phyloP scores from a whole-genome alignment of 164 flowering plant species.

The Brasenia schreberi region DNA sequence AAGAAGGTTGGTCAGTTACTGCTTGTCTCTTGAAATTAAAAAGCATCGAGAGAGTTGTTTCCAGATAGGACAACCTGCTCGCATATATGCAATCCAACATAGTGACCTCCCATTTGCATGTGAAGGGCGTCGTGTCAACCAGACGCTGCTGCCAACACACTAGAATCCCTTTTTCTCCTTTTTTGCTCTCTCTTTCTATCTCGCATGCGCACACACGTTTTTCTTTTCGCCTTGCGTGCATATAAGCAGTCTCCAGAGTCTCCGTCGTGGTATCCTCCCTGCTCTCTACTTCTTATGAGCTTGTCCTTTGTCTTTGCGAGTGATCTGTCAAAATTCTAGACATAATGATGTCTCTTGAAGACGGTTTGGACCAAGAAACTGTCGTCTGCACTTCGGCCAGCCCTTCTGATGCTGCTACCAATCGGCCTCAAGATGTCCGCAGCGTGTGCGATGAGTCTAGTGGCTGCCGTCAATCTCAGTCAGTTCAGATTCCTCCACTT shows the following conservation, averaged over 20 bases:
- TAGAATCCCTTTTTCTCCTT: not conserved
- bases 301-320: not conserved
- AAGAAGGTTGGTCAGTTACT: not conserved
- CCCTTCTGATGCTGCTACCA: not conserved
- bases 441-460: not conserved
- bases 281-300: not conserved
- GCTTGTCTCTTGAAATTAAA: not conserved
- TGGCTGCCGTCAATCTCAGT: not conserved
- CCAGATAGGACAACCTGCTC: not conserved
- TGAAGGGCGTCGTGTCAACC: not conserved
- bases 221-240: not conserved
- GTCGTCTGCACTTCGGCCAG: not conserved
- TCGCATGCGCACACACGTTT: not conserved
- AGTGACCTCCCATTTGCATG: not conserved
- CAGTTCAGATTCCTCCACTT: not conserved
- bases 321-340: not conserved
- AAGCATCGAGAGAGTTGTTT: not conserved
- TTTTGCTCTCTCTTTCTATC: not conserved
- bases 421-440: not conserved
- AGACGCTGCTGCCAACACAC: not conserved
- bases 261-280: not conserved
- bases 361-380: not conserved
- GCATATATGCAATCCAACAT: not conserved
- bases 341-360: not conserved
- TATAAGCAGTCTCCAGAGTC: not conserved